These are phyloP conservation scores for Zalaria obscura DNA, from an alignment of 2,329 filamentous ascomycete species.

Conservation along the genomic window DNA sequence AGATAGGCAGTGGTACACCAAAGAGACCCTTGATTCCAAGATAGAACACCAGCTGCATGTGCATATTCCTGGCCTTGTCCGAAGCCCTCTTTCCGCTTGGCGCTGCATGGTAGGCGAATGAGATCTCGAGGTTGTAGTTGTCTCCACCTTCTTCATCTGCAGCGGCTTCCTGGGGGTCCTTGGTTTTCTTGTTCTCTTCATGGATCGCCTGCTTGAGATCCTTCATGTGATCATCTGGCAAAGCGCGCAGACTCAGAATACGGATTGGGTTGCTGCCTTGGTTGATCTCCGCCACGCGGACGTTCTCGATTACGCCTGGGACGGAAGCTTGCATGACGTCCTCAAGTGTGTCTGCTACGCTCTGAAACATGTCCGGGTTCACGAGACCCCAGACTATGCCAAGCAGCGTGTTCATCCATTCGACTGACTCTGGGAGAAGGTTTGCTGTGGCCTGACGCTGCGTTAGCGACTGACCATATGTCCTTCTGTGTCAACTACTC, in stretches of 20 bases:
- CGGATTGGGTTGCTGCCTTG: conserved; percentile 85
- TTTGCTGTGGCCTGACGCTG: conserved; percentile 56
- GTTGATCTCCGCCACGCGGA: conserved; percentile 86
- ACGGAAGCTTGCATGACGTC: conserved; percentile 96
- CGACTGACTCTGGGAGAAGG: conserved; percentile 77
- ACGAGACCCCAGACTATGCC: conserved; percentile 78
- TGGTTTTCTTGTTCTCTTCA: conserved; percentile 62
- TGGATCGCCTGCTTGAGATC: conserved; percentile 73
- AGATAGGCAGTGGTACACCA: conserved; percentile 75
- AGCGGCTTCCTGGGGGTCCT: conserved; percentile 74
- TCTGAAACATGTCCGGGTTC: conserved; percentile 90
- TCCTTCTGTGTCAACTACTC: conserved; percentile 10
- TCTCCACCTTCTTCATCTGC: conserved; percentile 83
- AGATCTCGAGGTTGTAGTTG: conserved; percentile 84
- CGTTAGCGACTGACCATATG: conserved; percentile 3
- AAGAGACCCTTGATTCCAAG: conserved; percentile 80
- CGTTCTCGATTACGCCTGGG: conserved; percentile 81
- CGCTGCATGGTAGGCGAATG: conserved; percentile 80
- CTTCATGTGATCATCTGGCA: conserved; percentile 68
- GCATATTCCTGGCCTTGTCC: conserved; percentile 85
- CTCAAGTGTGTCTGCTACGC: conserved; percentile 80
- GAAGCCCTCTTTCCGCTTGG: conserved; percentile 57
- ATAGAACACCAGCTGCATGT: conserved; percentile 92
- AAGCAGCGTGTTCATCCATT: conserved; percentile 87
- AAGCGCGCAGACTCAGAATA: conserved; percentile 71